These are phyloP conservation scores for Nakazawaea anatomiae DNA, from an alignment of 805 yeast genomes.

Conservation along the genomic window DNA sequence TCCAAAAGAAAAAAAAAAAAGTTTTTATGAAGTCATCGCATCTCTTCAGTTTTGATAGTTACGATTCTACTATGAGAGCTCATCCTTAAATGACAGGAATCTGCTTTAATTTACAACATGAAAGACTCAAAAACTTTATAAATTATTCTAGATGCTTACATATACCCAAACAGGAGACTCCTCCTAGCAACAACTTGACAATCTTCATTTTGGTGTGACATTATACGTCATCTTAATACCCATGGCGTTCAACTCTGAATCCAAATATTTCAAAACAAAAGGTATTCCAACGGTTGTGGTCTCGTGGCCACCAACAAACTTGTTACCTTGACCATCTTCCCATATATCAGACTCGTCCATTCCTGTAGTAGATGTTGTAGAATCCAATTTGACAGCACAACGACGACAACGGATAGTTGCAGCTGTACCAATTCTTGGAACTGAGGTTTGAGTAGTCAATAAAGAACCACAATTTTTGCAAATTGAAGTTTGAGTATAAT, in stretches of 20 bases:
- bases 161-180: no score
- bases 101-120: neutral
- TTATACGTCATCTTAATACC: conserved; percentile 91
- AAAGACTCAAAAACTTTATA: no score
- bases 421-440: conserved; percentile 81
- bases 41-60: neutral
- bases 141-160: neutral
- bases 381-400: conserved; percentile 72
- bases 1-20: neutral
- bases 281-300: conserved; percentile 97
- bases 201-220: conserved; percentile 52
- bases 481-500: conserved; percentile 84
- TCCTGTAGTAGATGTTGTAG: conserved; percentile 26
- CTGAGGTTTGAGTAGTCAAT: conserved; percentile 82
- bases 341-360: conserved; percentile 73
- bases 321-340: conserved; percentile 96
- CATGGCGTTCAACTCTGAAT: conserved; percentile 95
- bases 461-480: conserved; percentile 94
- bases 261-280: conserved; percentile 90
- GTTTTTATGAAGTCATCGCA: neutral
- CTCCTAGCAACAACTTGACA: no score
- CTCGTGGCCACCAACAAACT: conserved; percentile 85
- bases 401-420: conserved; percentile 84
- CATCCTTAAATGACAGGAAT: no score
- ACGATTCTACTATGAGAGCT: no score